phyloP scores from a whole-genome alignment of 208 protist species.

The Ichthyophonus hoferi region DNA sequence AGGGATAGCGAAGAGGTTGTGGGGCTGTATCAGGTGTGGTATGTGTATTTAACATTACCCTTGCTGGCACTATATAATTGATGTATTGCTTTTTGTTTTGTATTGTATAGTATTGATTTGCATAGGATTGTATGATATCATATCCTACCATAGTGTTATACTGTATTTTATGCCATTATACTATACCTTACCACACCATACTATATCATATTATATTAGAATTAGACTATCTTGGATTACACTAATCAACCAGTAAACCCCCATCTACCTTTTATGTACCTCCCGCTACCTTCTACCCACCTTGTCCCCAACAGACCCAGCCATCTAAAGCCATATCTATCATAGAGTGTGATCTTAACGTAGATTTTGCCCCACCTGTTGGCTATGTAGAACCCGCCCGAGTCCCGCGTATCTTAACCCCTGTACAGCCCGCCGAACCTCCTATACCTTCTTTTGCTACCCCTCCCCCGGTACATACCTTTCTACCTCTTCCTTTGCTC shows the following conservation, averaged over 20 bases:
- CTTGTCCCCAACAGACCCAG: not conserved
- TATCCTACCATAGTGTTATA: too few species aligned
- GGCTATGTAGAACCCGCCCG: constrained; percentile 57
- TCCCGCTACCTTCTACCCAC: not conserved
- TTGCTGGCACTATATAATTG: too few species aligned
- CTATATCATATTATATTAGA: constrained; percentile 41
- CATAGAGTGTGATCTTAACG: constrained; percentile 83
- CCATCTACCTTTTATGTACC: too few species aligned
- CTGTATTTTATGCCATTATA: too few species aligned
- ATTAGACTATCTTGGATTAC: not conserved
- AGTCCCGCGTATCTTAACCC: not conserved
- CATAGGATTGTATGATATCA: too few species aligned
- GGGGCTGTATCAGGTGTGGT: too few species aligned
- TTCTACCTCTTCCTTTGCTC: not conserved
- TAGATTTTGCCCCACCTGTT: constrained; percentile 82
- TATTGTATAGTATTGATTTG: too few species aligned
- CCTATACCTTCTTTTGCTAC: not conserved
- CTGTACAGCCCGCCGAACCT: not conserved
- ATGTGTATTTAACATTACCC: too few species aligned
- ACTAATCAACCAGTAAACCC: too few species aligned
- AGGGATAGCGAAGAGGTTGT: too few species aligned
- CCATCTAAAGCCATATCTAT: constrained; percentile 72
- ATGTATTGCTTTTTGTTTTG: too few species aligned
- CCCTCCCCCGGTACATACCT: not conserved
- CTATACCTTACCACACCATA: too few species aligned